Evolutionary conservation across 2,329 filamentous ascomycete genomes (phyloP).

Genomic region (Torrubiellomyces zombiae): DNA sequence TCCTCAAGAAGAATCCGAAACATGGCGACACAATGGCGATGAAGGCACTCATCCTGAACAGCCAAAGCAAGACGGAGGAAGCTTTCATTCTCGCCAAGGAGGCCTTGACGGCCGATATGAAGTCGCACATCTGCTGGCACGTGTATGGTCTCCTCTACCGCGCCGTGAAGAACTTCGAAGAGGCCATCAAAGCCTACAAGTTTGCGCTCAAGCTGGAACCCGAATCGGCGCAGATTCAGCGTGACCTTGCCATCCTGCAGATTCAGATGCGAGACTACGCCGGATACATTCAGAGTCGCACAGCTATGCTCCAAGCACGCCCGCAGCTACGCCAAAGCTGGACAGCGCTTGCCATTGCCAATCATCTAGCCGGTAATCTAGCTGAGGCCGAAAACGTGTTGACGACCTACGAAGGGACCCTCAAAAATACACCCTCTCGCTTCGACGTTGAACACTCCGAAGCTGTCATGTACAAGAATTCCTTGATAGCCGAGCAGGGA

Average conservation of each 20-base stretch:
- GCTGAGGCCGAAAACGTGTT: slow-evolving; percentile 79
- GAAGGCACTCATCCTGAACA: slow-evolving; percentile 95
- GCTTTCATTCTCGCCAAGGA: slow-evolving; percentile 87
- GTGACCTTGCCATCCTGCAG: slow-evolving; percentile 84
- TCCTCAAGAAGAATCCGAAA: slow-evolving; percentile 83
- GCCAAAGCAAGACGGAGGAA: slow-evolving; percentile 80
- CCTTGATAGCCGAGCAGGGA: slow-evolving; percentile 78
- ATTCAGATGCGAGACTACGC: slow-evolving; percentile 92
- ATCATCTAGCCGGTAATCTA: slow-evolving; percentile 78
- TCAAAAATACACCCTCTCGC: slow-evolving; percentile 64
- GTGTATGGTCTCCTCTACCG: slow-evolving; percentile 92
- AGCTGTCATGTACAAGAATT: slow-evolving; percentile 87
- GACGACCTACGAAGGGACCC: slow-evolving; percentile 80
- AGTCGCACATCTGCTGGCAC: slow-evolving; percentile 98
- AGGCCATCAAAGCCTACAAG: slow-evolving; percentile 98
- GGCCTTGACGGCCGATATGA: slow-evolving; percentile 91
- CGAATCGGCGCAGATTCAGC: slow-evolving; percentile 84
- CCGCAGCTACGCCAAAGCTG: slow-evolving; percentile 80
- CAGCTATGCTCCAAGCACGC: slow-evolving; percentile 70
- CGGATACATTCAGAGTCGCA: slow-evolving; percentile 82
- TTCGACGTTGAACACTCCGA: slow-evolving; percentile 86
- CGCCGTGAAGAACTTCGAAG: slow-evolving; percentile 92
- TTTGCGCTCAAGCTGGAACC: slow-evolving; percentile 86
- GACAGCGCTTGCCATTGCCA: slow-evolving; percentile 89
- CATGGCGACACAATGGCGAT: slow-evolving; percentile 98